A percentile compares a stretch with the other conserved stretches of the same genome.
Evolutionary conservation across 1,139 yeast species (phyloP).

Genomic region (Yarrowia galli): DNA sequence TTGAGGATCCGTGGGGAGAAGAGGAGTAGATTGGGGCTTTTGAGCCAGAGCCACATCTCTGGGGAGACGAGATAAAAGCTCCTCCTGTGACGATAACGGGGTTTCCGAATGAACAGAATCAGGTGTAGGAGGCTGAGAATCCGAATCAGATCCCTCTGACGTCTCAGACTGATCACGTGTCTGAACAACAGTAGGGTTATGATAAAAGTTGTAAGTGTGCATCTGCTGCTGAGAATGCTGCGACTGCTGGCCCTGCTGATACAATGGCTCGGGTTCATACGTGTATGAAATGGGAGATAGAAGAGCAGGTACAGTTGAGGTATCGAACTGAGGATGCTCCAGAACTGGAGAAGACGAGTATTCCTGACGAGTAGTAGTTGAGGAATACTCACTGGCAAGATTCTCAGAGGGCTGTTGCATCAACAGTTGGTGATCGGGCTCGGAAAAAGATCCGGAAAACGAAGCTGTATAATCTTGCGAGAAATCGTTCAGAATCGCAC

Average conservation of each 20-base stretch:
- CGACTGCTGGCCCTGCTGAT: no score
- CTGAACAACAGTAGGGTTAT: no score
- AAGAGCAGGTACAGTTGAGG: background rate
- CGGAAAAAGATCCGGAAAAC: background rate
- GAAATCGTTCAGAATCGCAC: no score
- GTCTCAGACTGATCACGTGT: background rate
- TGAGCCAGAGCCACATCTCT: background rate
- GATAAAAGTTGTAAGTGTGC: no score
- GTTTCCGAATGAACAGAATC: no score
- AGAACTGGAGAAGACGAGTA: background rate
- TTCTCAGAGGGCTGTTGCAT: background rate
- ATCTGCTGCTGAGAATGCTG: no score
- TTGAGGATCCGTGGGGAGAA: background rate
- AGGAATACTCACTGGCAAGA: background rate
- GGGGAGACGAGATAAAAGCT: background rate
- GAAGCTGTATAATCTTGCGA: background rate
- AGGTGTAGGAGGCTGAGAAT: background rate
- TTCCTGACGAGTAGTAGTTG: background rate
- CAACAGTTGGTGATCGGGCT: background rate
- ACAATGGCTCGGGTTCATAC: background rate
- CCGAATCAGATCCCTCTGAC: background rate
- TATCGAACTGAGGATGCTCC: background rate
- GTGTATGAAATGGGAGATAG: background rate
- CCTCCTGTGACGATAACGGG: background rate
- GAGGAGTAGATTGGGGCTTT: background rate